Evolutionary conservation across 83 land plant species (phyloP).

Genomic region (Larix sibirica): DNA sequence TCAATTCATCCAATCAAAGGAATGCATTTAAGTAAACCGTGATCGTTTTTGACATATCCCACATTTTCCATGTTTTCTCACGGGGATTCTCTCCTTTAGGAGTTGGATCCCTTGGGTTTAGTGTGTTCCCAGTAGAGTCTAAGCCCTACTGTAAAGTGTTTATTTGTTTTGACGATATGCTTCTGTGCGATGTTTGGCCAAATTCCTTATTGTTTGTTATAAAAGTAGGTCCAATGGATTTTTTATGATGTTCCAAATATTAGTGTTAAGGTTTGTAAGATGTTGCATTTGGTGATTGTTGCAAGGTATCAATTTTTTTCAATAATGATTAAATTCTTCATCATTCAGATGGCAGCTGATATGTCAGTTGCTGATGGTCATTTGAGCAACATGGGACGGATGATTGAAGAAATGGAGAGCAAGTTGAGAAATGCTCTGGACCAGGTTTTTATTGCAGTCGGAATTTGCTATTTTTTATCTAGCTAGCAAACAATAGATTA

Average conservation of each 20-base stretch:
- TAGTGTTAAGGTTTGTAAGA: neutral
- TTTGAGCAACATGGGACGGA: constrained; percentile 90
- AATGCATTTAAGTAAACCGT: neutral
- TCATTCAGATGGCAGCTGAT: constrained; percentile 70
- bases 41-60: neutral
- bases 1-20: neutral
- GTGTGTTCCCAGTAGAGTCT: neutral
- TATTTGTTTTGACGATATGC: neutral
- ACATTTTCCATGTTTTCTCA: neutral
- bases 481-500: neutral
- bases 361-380: constrained; percentile 79
- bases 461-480: neutral
- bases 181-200: neutral
- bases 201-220: neutral
- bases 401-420: constrained; percentile 98
- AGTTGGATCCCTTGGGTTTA: too few species aligned
- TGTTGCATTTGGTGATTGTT: neutral
- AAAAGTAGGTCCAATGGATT: too few species aligned
- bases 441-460: constrained; percentile 54
- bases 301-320: neutral
- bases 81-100: neutral
- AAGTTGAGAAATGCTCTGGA: constrained; percentile 93
- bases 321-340: neutral
- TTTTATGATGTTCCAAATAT: neutral
- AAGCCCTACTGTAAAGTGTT: neutral